Conservation (phyloP, 306 rosid genomes). For the Oemleria cerasiformis region DNA sequence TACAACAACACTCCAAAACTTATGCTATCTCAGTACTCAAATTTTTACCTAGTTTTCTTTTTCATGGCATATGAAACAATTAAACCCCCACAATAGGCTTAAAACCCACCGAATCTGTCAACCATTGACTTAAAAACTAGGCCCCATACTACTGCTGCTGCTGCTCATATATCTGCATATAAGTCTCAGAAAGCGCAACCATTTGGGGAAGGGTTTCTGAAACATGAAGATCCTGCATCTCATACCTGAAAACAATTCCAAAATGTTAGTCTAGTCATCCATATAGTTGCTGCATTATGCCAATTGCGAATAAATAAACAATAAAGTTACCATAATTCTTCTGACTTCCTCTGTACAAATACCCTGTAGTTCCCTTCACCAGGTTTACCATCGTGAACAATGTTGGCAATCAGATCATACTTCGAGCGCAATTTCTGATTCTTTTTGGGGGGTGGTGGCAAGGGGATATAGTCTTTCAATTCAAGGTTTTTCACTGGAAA, state of each 20-base stretch:
- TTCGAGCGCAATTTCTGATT: slow-evolving; percentile 67
- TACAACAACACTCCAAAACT: neutral
- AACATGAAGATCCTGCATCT: slow-evolving; percentile 96
- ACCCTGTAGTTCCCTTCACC: slow-evolving; percentile 87
- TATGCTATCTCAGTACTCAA: neutral
- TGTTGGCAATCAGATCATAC: slow-evolving; percentile 84
- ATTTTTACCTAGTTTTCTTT: neutral
- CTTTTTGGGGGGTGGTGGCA: slow-evolving; percentile 73
- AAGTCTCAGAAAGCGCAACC: slow-evolving; percentile 95
- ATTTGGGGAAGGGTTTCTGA: slow-evolving; percentile 91
- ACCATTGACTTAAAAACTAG: neutral
- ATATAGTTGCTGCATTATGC: neutral
- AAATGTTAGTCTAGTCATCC: slow-evolving; percentile 13
- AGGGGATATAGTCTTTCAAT: slow-evolving; percentile 92
- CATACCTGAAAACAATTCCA: slow-evolving; percentile 54
- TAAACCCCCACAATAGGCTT: neutral
- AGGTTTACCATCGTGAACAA: slow-evolving; percentile 95
- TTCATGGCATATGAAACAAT: neutral
- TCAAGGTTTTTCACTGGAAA: slow-evolving; percentile 97
- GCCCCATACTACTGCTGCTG: slow-evolving; percentile 57
- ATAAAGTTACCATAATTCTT: slow-evolving; percentile 72
- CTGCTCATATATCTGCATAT: slow-evolving; percentile 95
- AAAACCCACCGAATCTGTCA: neutral
- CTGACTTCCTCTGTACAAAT: slow-evolving; percentile 86
- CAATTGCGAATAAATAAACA: neutral